A percentile compares a stretch with the other conserved stretches of the same genome.
Conservation (phyloP, 805 yeast genomes). For the Candida germanica region DNA sequence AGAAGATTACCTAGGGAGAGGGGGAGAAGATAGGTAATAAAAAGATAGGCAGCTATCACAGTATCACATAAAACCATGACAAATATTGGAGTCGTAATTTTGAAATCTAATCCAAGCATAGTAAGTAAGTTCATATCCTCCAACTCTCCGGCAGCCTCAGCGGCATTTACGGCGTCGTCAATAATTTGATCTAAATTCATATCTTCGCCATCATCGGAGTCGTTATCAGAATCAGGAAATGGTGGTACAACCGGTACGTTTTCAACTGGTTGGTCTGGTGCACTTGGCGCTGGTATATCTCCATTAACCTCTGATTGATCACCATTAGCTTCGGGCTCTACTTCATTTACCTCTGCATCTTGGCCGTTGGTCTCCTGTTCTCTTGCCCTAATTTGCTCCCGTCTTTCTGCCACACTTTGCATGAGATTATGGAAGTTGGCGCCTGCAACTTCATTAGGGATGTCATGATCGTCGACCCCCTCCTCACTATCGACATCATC, state of each 20-base stretch:
- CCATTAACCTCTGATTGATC: not conserved
- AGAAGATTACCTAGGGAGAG: slow-evolving; percentile 39
- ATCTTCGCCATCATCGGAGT: slow-evolving; percentile 10
- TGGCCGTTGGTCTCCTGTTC: too few species aligned
- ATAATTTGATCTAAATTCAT: slow-evolving; percentile 1
- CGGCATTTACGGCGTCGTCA: slow-evolving; percentile 1
- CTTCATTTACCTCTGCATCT: not conserved
- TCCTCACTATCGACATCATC: not conserved
- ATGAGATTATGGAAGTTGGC: too few species aligned
- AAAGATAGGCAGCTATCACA: slow-evolving; percentile 34
- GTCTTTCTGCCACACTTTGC: not conserved
- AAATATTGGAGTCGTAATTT: slow-evolving; percentile 34
- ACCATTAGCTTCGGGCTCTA: not conserved
- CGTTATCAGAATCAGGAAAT: not conserved
- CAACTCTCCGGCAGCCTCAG: slow-evolving; percentile 1
- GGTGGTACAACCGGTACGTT: too few species aligned
- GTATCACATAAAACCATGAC: slow-evolving; percentile 30
- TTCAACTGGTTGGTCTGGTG: too few species aligned
- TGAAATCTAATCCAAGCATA: slow-evolving; percentile 33
- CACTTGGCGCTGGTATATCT: not conserved
- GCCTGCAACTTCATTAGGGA: too few species aligned
- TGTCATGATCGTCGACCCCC: not conserved
- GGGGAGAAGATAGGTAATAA: slow-evolving; percentile 47
- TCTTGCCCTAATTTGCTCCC: not conserved
- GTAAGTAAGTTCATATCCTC: slow-evolving; percentile 23